These are phyloP conservation scores for Neonectria sp. DNA, from an alignment of 2,329 filamentous ascomycete species.

Conservation along the genomic window DNA sequence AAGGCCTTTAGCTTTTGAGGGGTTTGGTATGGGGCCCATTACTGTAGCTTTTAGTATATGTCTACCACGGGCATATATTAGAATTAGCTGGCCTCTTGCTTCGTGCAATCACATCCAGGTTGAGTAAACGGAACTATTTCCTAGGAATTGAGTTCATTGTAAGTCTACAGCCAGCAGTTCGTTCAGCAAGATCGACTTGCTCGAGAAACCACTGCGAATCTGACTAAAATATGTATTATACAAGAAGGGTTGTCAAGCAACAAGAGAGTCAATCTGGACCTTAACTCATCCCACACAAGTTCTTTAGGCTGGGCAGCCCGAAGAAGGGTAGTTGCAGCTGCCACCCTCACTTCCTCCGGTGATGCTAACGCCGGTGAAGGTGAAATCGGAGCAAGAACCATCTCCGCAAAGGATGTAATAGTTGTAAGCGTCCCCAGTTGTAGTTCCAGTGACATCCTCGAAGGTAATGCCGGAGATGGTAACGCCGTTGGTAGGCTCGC, in stretches of 20 bases:
- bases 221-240: not conserved
- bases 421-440: conserved; percentile 51
- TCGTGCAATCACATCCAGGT: too few relatives aligned
- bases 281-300: not conserved
- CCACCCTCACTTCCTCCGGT: conserved; percentile 58
- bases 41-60: too few relatives aligned
- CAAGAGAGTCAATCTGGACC: not conserved
- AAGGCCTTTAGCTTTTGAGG: too few relatives aligned
- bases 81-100: too few relatives aligned
- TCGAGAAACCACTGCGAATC: not conserved
- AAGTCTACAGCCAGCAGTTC: too few relatives aligned
- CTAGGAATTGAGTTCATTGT: too few relatives aligned
- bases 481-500: conserved; percentile 59
- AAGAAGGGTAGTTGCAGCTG: conserved; percentile 32
- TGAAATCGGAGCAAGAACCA: conserved; percentile 61
- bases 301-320: conserved; percentile 60
- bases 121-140: too few relatives aligned
- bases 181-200: not conserved
- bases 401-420: conserved; percentile 67
- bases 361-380: conserved; percentile 61
- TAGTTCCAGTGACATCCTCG: conserved; percentile 55
- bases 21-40: too few relatives aligned
- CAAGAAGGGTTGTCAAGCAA: not conserved
- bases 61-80: too few relatives aligned
- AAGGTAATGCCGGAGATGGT: conserved; percentile 63